Evolutionary conservation across 495 filamentous ascomycete genomes (phyloP), one percentile per base, ranked within the genome.

Genomic region (Penicillium nucicola): DNA sequence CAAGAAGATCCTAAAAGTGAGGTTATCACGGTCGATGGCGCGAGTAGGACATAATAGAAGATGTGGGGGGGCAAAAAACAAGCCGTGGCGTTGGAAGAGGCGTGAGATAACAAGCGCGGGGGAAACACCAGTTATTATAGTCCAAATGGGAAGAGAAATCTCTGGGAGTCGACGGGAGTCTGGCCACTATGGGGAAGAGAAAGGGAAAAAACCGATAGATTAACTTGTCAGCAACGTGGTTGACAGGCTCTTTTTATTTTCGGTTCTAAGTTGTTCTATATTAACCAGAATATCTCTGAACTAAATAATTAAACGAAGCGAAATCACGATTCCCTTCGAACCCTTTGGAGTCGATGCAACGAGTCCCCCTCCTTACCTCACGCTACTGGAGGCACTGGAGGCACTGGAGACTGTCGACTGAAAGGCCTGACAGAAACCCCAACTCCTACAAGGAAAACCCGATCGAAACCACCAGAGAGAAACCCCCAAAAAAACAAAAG

Each of bases 1-100:
- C 19, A 28, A 28, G 34, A 35, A 35, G 33, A 22, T 34, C 32
- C 20, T 18, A 44, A n/a, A n/a, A 33, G 18, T 44, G 36, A 53
- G 30, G 31, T 50, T 40, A 45, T 60, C 56, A 62, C 42, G 59
- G 56, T 52, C 56, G 52, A 53, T 39, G 32, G 42, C 59, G 59
- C 56, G 52, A 55, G 45, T 41, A 55, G 52, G 49, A 54, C 59
- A 62, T 62, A 17, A 17, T 11, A 25, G 33, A 25, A 20, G 25
- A 40, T 30, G 25, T 36, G 33, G 34, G 48, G 38, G 50, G 47
- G 38, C 52, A 46, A 39, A 59, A 44, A 45, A 45, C 20, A 52
- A 55, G 43, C 47, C 52, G 56, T 59, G 56, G 56, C 56, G 56
- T 56, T 52, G 52, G 48, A 47, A 43, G 56, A 53, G 52, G 52